These are phyloP conservation scores for Trifolium fragiferum DNA, from an alignment of 306 rosid genomes.

Conservation along the genomic window DNA sequence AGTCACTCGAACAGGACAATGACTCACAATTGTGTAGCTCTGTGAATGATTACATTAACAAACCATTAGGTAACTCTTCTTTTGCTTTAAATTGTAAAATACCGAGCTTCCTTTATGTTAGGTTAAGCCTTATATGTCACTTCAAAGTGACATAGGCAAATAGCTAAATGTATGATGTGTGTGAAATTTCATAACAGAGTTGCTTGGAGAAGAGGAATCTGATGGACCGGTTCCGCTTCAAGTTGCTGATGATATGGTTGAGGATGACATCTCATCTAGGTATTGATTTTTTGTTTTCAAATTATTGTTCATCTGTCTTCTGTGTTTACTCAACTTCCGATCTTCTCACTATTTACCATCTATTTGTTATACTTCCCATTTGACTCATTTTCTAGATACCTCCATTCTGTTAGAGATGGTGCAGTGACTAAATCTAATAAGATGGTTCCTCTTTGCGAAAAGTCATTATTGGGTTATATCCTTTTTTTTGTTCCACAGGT, in stretches of 20 bases:
- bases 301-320: conserved; percentile 1
- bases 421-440: no score
- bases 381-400: conserved; percentile 15
- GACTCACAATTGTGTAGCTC: conserved; percentile 69
- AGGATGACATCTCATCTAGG: conserved; percentile 88
- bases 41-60: conserved; percentile 71
- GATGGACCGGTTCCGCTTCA: conserved; percentile 72
- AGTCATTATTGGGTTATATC: conserved; percentile 23
- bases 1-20: background rate
- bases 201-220: conserved; percentile 68
- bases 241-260: conserved; percentile 73
- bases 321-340: conserved; percentile 22
- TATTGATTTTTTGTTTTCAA: conserved; percentile 42
- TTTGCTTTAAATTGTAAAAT: conserved; percentile 10
- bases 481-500: background rate
- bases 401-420: background rate
- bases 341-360: background rate
- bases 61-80: conserved; percentile 62
- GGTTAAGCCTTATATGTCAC: conserved; percentile 1
- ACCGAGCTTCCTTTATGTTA: conserved; percentile 23
- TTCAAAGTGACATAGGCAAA: conserved; percentile 20
- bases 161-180: background rate
- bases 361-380: conserved; percentile 20
- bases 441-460: conserved; percentile 12
- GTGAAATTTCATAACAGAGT: conserved; percentile 51